Evolutionary conservation across 495 filamentous ascomycete genomes (phyloP).

Genomic region (Xylaria palmicola): DNA sequence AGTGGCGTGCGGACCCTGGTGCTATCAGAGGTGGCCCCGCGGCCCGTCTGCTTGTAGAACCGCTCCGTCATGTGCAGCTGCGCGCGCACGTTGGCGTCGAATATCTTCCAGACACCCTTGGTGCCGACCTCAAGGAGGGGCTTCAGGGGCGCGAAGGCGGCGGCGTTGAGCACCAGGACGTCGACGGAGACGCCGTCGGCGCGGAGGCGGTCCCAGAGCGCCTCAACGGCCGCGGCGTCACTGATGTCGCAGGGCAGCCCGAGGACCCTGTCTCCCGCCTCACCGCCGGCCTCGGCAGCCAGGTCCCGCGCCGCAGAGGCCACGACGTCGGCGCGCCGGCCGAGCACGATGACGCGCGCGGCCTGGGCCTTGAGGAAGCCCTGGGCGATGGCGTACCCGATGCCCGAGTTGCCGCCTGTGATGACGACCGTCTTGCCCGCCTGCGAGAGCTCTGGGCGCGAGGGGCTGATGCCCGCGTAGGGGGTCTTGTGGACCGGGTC

Average conservation of each 20-base stretch:
- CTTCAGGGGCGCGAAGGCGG: constrained; percentile 1
- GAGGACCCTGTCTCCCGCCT: constrained; percentile 16
- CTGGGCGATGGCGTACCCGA: constrained; percentile 35
- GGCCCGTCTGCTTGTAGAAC: constrained; percentile 31
- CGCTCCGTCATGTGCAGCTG: constrained; percentile 35
- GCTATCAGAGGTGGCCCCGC: constrained; percentile 5
- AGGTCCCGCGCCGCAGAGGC: constrained; percentile 15
- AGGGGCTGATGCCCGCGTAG: constrained; percentile 43
- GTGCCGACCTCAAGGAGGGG: constrained; percentile 30
- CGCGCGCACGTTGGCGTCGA: constrained; percentile 35
- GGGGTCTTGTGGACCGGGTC: constrained; percentile 28
- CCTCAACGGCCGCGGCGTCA: constrained; percentile 19
- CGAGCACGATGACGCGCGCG: constrained; percentile 26
- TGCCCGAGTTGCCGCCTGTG: constrained; percentile 42
- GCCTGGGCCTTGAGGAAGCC: constrained; percentile 34
- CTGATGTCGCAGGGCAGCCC: constrained; percentile 27
- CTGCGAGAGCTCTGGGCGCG: constrained; percentile 44
- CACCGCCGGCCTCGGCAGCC: background rate
- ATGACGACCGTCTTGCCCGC: constrained; percentile 47
- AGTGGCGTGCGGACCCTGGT: no score
- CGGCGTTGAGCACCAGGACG: constrained; percentile 43
- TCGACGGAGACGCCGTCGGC: constrained; percentile 33
- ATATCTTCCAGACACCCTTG: constrained; percentile 29
- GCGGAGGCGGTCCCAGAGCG: constrained; percentile 35
- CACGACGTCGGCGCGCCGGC: constrained; percentile 22